Base-by-base conservation (phyloP, 345 rosid species). In the Hirschfeldia incana region DNA sequence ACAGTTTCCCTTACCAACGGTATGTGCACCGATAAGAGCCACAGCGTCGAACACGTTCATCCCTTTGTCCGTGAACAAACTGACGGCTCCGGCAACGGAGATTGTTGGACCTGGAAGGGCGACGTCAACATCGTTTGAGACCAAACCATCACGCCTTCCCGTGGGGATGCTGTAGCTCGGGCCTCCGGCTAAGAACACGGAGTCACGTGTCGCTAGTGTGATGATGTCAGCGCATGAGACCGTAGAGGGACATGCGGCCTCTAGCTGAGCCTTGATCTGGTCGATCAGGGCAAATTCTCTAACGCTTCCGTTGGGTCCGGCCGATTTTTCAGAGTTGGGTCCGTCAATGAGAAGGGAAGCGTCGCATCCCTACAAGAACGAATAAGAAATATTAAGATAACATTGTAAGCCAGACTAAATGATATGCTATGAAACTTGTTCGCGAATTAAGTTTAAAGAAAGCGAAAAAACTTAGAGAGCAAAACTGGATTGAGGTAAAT, bases 171-270 rank as follows among this genome's bases (percentile, higher is more conserved):
- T 62, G 73, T 89, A 90, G 69, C 85, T 80, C 1, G 81, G 81
- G 16, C 84, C 84, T 71, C 84, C 78, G 11, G 78, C 84, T 68
- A 81, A 77, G 0, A 32, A 32, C 59, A 81, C 84, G 0, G 84
- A 76, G 67, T 81, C 81, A 72, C 84, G 81, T 13, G 84, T 62
- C 4, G 84, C 84, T 11, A 81, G 34, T 4, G 84, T 77, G 27
- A 81, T 65, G 27, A 81, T 81, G 28, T 90, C 97, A 0, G 98
- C 90, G 53, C 97, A 91, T 10, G 98, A 93, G 26, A 93, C 97
- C 0, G 78, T 86, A 4, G 77, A 66, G 12, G 94, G 94, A 60
- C 95, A 93, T 0, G 78, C 81, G 0, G 80, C 69, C 66, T 91
- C 97, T 10, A 93, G 73, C 28, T 78, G 83, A 63, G 79, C 76